Evolutionary conservation across 2,329 filamentous ascomycete genomes (phyloP).

Genomic region (Coniochaeta ligniaria): DNA sequence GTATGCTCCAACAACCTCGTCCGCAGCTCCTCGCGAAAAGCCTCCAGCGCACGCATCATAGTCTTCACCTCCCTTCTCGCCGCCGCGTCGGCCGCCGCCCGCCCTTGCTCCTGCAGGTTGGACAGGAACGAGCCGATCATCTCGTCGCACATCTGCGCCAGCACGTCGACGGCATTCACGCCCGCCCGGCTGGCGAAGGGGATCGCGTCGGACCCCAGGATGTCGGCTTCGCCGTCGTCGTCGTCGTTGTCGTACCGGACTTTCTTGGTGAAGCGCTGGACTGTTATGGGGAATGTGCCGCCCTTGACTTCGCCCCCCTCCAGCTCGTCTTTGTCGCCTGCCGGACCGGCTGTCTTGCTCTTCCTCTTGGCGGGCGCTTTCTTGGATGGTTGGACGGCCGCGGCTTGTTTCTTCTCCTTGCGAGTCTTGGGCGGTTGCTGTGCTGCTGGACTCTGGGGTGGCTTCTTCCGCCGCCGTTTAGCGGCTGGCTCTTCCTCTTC

Average conservation of each 20-base stretch:
- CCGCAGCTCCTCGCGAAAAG: constrained; percentile 50
- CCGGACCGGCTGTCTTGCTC: constrained; percentile 3
- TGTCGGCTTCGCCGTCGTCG: constrained; percentile 25
- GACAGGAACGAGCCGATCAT: constrained; percentile 44
- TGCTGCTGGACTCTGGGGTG: constrained; percentile 20
- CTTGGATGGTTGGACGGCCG: constrained; percentile 13
- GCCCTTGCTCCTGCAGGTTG: constrained; percentile 35
- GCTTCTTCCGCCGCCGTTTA: constrained; percentile 20
- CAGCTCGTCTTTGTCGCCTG: constrained; percentile 11
- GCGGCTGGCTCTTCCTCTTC: constrained; percentile 15
- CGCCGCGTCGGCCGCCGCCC: constrained; percentile 27
- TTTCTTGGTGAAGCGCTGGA: constrained; percentile 53
- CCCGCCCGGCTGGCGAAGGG: constrained; percentile 45
- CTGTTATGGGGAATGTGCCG: constrained; percentile 44
- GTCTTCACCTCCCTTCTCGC: constrained; percentile 46
- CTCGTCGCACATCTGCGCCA: constrained; percentile 55
- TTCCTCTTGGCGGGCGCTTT: constrained; percentile 11
- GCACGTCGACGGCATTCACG: constrained; percentile 56
- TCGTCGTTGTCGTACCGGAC: constrained; percentile 31
- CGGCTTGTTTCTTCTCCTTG: constrained; percentile 29
- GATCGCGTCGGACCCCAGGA: constrained; percentile 29
- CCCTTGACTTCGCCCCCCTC: constrained; percentile 7
- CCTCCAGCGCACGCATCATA: constrained; percentile 49
- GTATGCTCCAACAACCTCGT: constrained; percentile 52
- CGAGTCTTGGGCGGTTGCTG: constrained; percentile 26